A percentile compares a stretch with the other conserved stretches of the same genome.
phyloP scores from a whole-genome alignment of 306 rosid species.

The Castanea crenata region DNA sequence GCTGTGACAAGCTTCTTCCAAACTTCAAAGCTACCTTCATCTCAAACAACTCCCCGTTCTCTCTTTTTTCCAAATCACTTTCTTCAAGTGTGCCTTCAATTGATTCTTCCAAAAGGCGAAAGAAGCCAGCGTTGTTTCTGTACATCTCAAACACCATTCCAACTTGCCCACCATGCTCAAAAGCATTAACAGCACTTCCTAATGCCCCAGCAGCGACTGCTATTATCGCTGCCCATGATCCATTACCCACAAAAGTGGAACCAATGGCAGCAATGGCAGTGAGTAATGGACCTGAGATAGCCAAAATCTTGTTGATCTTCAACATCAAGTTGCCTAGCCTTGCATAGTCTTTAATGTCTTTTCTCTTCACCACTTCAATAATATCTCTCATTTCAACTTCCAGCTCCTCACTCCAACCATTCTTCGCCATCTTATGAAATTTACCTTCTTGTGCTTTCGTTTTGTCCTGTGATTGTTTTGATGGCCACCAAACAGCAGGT shows the following conservation, averaged over 20 bases:
- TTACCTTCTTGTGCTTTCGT: no score
- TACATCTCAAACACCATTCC: conserved; percentile 57
- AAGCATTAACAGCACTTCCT: conserved; percentile 29
- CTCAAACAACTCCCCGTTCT: conserved; percentile 37
- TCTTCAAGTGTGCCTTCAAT: conserved; percentile 33
- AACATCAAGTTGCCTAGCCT: conserved; percentile 37
- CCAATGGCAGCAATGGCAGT: conserved; percentile 5
- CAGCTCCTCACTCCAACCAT: conserved; percentile 37
- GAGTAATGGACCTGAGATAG: no score
- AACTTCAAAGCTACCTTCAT: conserved; percentile 26
- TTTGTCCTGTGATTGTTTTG: no score
- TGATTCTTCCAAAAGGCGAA: conserved; percentile 27
- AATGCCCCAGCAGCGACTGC: conserved; percentile 40
- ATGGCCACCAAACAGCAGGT: no score
- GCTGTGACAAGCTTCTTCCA: conserved; percentile 11
- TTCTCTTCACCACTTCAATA: conserved; percentile 20
- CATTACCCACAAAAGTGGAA: conserved; percentile 23
- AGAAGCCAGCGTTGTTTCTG: conserved; percentile 36
- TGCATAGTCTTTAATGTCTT: conserved; percentile 36
- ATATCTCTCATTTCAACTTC: conserved; percentile 36
- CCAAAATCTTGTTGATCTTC: conserved; percentile 39
- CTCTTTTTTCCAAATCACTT: conserved; percentile 32
- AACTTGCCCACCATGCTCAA: conserved; percentile 41
- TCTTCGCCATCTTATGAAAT: neutral
- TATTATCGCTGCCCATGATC: conserved; percentile 3